These are phyloP conservation scores for Russula lepida DNA, from an alignment of 768 basidiomycete genomes.

Conservation along the genomic window DNA sequence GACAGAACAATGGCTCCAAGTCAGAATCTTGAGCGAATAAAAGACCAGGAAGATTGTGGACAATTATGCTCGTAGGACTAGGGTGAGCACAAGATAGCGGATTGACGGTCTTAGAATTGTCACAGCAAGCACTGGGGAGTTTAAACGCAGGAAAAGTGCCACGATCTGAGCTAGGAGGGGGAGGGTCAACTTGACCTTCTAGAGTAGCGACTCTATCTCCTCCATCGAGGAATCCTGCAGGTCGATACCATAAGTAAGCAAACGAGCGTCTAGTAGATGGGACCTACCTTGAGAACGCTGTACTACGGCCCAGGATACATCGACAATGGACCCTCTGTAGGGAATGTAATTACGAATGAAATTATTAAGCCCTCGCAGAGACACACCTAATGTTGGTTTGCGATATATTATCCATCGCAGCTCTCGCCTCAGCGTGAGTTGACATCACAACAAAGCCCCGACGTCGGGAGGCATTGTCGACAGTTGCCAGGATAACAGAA, in stretches of 20 bases:
- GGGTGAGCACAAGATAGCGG: constrained; percentile 1
- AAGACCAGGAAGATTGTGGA: constrained; percentile 55
- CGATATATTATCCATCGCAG: constrained; percentile 57
- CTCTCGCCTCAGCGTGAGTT: constrained; percentile 58
- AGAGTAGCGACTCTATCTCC: constrained; percentile 66
- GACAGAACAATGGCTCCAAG: constrained; percentile 63
- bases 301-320: constrained; percentile 83
- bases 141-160: constrained; percentile 24
- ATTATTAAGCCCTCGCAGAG: background rate
- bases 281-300: constrained; percentile 69
- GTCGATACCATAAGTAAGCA: background rate
- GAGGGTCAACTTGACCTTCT: constrained; percentile 36
- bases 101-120: background rate
- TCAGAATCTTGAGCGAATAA: constrained; percentile 62
- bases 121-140: constrained; percentile 19
- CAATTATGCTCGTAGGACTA: constrained; percentile 36
- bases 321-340: constrained; percentile 60
- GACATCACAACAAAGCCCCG: constrained; percentile 83
- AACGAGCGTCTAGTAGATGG: constrained; percentile 1
- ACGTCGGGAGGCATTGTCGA: constrained; percentile 75
- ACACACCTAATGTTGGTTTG: constrained; percentile 62
- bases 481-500: constrained; percentile 74
- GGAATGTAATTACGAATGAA: constrained; percentile 3
- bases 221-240: constrained; percentile 67
- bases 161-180: constrained; percentile 24